Evolutionary conservation across 306 rosid genomes (phyloP), one percentile per base, ranked within the genome.

Genomic region (Vicia faba): DNA sequence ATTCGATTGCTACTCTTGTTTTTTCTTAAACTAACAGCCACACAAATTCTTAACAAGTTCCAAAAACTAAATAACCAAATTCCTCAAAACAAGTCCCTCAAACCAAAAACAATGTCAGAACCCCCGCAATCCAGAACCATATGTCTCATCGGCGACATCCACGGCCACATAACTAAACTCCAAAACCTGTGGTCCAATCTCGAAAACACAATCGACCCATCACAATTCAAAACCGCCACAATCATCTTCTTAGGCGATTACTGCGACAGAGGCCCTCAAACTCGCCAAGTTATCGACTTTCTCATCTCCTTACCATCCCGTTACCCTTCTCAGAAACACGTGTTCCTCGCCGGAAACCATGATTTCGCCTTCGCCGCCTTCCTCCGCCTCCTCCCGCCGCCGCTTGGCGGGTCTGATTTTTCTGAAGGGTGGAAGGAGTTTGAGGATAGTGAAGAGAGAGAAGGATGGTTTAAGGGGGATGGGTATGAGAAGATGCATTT

Each of bases 191-290:
- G 96, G 96, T 76, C 82, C 12, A 92, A 89, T 38, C 91, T 89
- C 69, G 81, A 83, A 33, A 14, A 62, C 73, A 16, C 39, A 3
- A 77, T 80, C 64, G 60, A 51, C 55, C 76, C 73, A 2, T 12
- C 61, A 0, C 61, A 73, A 4, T 89, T 93, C 83, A 23, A 68
- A 59, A 50, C 88, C 26, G 97, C 95, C 50, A 80, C 81, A 18
- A 64, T 89, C 9, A 88, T 89, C 81, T 93, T 93, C 95, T 60
- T 93, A 8, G 97, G 97, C 18, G 98, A 93, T 63, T 93, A 88
- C 86, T 89, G 97, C 81, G 95, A 93, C 81, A 75, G 96, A 2
- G 98, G 96, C 6, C 87, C 87, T 0, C 62, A 83, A 50, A 84
- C 96, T 14, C 82, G 82, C 13, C 49, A 80, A 6, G 91, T 88